Base-by-base conservation (phyloP, 2,329 filamentous ascomycete genomes). In the Fusarium stilboides region DNA sequence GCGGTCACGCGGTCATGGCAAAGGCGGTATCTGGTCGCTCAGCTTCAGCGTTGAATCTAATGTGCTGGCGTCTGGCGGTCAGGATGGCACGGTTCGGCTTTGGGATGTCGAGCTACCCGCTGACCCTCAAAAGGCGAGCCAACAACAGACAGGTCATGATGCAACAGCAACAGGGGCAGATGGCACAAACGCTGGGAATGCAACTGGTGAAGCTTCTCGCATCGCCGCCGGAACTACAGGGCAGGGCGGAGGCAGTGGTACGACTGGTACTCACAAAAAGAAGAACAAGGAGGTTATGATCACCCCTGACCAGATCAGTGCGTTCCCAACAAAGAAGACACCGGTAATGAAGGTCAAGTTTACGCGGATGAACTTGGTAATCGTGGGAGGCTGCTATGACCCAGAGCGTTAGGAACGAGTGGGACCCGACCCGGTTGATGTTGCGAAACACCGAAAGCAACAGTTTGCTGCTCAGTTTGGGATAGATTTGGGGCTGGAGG, bases 311-410 rank as follows among this genome's bases (percentile, higher is more conserved):
- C 96, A 98, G 81, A 97, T 99, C 81, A 94, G 90, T 69, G 94
- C 93, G 1, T 98, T 98, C 77, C 91, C 94, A 1, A 98, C 96
- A 6, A 99, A 99, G 87, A 97, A 97, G 82, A 95, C 92, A 17
- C 94, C 95, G 0, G 93, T 98, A 13, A 93, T 97, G 80, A 96
- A 95, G 81, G 94, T 97, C 55, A 89, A 92, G 75, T 98, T 98
- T 75, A 98, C 96, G 5, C 86, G 94, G 64, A 98, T 97, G 93
- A 99, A 99, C 78, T 80, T 98, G 70, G 91, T 98, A 14, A 85
- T 98, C 65, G 94, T 94, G 22, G 94, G 92, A 46, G 94, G 94
- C 24, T 90, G 88, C 74, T 91, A 89, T 73, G 85, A 89, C 53
- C 84, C 87, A 37, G 84, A 87, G 69, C 79, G 81, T 62, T 83